phyloP scores from a whole-genome alignment of 75 land plant genomes.

The Pinus taeda region DNA sequence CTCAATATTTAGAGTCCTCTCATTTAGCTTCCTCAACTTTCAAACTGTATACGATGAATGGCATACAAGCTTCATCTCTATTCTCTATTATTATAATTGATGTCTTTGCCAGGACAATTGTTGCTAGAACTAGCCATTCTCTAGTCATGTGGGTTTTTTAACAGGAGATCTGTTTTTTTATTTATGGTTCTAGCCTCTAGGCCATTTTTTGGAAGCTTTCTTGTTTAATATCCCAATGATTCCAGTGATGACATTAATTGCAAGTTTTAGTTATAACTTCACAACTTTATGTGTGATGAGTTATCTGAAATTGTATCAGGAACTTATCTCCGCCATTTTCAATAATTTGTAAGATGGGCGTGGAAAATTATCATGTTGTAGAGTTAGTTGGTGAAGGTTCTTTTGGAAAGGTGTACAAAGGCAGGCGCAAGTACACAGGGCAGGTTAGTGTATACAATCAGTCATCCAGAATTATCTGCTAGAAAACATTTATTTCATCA shows the following conservation, averaged over 20 bases:
- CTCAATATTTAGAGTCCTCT: no score
- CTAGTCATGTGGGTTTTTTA: no score
- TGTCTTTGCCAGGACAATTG: no score
- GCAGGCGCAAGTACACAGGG: conserved; percentile 86
- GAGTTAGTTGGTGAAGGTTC: conserved; percentile 98
- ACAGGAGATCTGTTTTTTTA: not conserved
- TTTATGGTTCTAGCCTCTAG: not conserved
- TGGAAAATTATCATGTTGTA: conserved; percentile 94
- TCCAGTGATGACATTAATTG: not conserved
- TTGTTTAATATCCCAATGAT: no score
- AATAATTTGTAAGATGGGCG: conserved; percentile 45
- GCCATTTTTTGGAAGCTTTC: not conserved
- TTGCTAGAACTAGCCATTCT: no score
- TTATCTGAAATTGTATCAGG: not conserved
- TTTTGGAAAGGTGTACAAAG: conserved; percentile 97
- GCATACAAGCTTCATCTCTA: no score
- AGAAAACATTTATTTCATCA: not conserved
- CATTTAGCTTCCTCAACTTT: no score
- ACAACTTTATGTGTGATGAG: not conserved
- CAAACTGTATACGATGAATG: no score
- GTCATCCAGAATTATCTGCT: not conserved
- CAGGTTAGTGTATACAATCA: conserved; percentile 45
- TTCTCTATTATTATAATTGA: no score
- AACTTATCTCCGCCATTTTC: not conserved
- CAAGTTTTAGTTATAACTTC: not conserved